These are phyloP conservation scores for Ustilago bromivora DNA, from an alignment of 1,284 basidiomycete genomes.

Conservation along the genomic window DNA sequence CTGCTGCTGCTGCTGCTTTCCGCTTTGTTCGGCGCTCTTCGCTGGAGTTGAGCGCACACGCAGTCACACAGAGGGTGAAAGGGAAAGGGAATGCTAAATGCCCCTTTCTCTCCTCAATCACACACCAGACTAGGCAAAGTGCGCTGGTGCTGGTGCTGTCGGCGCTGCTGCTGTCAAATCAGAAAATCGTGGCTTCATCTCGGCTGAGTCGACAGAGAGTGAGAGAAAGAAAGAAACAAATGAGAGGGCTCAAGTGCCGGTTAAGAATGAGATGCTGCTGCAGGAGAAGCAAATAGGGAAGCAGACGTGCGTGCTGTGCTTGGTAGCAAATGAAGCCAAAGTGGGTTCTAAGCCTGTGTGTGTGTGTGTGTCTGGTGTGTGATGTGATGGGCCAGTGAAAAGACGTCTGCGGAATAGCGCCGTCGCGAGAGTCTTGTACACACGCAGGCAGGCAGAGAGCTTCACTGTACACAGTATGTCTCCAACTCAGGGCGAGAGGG, in stretches of 20 bases:
- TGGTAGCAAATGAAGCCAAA: slow-evolving; percentile 18
- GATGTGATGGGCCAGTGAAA: slow-evolving; percentile 29
- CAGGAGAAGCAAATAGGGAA: slow-evolving; percentile 13
- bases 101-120: slow-evolving; percentile 13
- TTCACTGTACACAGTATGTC: too few relatives aligned
- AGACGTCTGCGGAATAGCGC: slow-evolving; percentile 22
- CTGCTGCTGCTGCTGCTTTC: slow-evolving; percentile 18
- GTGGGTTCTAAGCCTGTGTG: slow-evolving; percentile 1
- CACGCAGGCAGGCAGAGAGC: too few relatives aligned
- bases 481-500: too few relatives aligned
- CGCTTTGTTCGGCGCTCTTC: neutral
- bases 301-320: slow-evolving; percentile 2
- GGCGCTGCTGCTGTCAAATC: too few relatives aligned
- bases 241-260: slow-evolving; percentile 6
- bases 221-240: too few relatives aligned
- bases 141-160: neutral
- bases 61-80: neutral
- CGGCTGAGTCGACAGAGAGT: slow-evolving; percentile 11
- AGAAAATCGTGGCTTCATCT: slow-evolving; percentile 26
- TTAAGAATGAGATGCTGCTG: slow-evolving; percentile 5
- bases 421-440: neutral
- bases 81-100: neutral
- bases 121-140: neutral
- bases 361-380: slow-evolving; percentile 9
- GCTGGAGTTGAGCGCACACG: neutral